Base-by-base conservation (phyloP, 2,329 filamentous ascomycete species). In the Alternaria novae-zelandiae region DNA sequence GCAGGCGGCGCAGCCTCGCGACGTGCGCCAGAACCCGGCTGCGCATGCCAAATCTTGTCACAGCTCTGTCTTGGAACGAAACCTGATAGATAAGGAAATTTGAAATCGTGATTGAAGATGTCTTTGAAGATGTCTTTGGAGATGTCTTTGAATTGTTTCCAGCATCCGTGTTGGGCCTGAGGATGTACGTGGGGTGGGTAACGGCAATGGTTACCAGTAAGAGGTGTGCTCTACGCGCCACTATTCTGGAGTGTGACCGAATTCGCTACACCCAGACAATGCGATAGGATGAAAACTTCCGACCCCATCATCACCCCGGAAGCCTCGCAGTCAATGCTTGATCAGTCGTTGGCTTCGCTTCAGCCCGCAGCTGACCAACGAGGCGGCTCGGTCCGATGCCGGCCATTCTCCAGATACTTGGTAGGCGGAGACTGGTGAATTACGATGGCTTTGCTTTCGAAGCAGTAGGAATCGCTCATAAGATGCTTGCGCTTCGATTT, bases 1-100 rank as follows among this genome's bases (percentile, higher is more conserved):
- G 57, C 41, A n/a, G 49, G 46, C 25, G 57, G 57, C 49, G 32
- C 25, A 59, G 57, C 49, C 44, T 49, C 28, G 47, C 32, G 43
- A 20, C 32, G 47, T 17, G 25, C 26, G 51, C 21, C 44, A 25
- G 36, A 41, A 41, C 36, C 36, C 36, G 36, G 36, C 36, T 41
- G 36, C 25, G 23, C 47, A 51, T 28, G 12, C 15, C n/a, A 50
- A 26, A 49, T 17, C 26, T 30, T 53, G 15, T 32, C 2, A 9
- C 25, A 21, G 49, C 10, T 53, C 9, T 41, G 9, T 41, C 36
- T 41, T 17, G 36, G 36, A 17, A 41, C 36, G n/a, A 41, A 41
- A 17, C 36, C 36, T 41, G 36, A 41, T 41, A 41, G 36, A 41
- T 17, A 41, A 41, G 8, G 4, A 9, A 41, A 17, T 41, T 41